phyloP scores from a whole-genome alignment of 768 basidiomycete species.

The Megacollybia marginata region DNA sequence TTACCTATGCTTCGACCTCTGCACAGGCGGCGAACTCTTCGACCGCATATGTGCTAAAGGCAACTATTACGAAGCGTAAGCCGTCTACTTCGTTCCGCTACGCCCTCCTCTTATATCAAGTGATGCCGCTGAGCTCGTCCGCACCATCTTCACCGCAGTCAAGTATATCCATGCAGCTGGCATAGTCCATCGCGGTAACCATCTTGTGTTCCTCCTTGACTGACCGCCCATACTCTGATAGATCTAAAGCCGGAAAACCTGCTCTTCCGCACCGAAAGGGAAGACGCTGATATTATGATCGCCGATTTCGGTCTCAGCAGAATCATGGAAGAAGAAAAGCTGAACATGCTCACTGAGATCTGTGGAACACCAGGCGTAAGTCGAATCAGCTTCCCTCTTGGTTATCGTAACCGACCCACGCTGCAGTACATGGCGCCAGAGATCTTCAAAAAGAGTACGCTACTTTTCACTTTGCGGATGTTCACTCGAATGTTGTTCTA shows the following conservation, averaged over 20 bases:
- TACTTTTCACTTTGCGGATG: neutral
- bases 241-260: conserved; percentile 98
- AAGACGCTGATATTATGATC: conserved; percentile 93
- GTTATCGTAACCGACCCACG: conserved; percentile 3
- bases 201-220: neutral
- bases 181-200: conserved; percentile 84
- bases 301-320: conserved; percentile 94
- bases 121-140: conserved; percentile 84
- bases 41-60: conserved; percentile 97
- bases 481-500: neutral
- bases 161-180: conserved; percentile 87
- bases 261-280: conserved; percentile 81
- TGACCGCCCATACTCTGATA: conserved; percentile 15
- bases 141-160: conserved; percentile 82
- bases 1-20: conserved; percentile 93
- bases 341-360: conserved; percentile 85
- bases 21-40: conserved; percentile 97
- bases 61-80: conserved; percentile 90
- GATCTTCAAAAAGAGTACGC: conserved; percentile 84
- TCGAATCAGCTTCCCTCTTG: conserved; percentile 4
- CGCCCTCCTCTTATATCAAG: conserved; percentile 27
- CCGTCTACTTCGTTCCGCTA: conserved; percentile 6
- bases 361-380: conserved; percentile 88
- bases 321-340: conserved; percentile 85
- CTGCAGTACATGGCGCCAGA: conserved; percentile 89